Base-by-base conservation (phyloP, 2,329 filamentous ascomycete genomes). In the Emericellopsis cladophorae region DNA sequence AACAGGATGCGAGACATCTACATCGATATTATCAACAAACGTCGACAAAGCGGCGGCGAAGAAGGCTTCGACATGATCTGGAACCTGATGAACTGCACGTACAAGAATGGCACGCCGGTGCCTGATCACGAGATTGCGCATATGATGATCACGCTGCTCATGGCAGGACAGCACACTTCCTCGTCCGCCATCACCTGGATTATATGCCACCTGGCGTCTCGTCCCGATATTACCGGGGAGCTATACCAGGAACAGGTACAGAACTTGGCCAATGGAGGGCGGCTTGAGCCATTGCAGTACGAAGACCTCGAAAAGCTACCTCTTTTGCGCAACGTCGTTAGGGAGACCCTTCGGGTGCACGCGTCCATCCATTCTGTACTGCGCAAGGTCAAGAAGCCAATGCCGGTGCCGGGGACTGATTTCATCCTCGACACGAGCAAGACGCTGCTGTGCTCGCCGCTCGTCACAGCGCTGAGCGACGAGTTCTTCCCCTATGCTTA, bases 131-230 rank as follows among this genome's bases (percentile, higher is more conserved):
- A 90, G 54, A 76, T 90, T 40, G 83, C 84, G 0, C 40, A 41
- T 18, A 41, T 41, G 40, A 88, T 90, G 84, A 90, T 90, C 53
- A 83, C 84, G 0, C 70, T 90, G 14, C 71, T 90, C 40, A 89
- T 92, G 84, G 84, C 80, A 10, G 84, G 84, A 39, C 84, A 92
- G 54, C 84, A 90, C 63, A 84, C 81, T 2, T 88, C 83, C 0
- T 81, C 84, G 5, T 80, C 83, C 1, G 82, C 81, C n/a, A 78
- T 78, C 49, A 72, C 80, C 8, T 90, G 84, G 84, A 84, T 87
- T 48, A 63, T 89, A 49, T 69, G 89, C 11, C 80, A 78, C 38
- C 70, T 90, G 3, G 84, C 84, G 9, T 73, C 79, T 2, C 68
- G 78, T 14, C 83, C 84, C 0, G 72, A 82, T 22, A 73, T 88